Evolutionary conservation across 768 basidiomycete genomes (phyloP).

Genomic region (Kwoniella mangroviensis): DNA sequence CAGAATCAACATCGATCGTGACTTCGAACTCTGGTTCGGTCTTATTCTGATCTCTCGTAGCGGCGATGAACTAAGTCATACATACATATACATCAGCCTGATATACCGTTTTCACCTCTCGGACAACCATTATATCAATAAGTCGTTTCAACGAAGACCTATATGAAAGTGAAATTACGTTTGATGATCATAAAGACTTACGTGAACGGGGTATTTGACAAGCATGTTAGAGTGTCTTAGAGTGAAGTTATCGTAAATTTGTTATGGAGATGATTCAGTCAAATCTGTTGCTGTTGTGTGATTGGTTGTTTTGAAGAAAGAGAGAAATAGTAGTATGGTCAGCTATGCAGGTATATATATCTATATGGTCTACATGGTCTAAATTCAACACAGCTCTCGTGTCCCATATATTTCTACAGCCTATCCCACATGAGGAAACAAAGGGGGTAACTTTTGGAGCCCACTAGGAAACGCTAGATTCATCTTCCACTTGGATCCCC

Average conservation of each 20-base stretch:
- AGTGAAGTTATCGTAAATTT: neutral
- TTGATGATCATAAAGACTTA: neutral
- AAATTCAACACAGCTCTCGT: too few relatives aligned
- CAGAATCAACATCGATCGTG: slow-evolving; percentile 18
- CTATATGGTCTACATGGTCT: too few relatives aligned
- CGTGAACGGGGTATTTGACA: slow-evolving; percentile 26
- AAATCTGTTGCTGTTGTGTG: neutral
- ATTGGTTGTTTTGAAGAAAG: neutral
- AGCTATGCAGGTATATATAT: too few relatives aligned
- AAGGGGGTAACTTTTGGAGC: neutral
- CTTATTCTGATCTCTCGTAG: slow-evolving; percentile 10
- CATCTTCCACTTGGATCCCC: neutral
- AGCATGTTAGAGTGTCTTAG: neutral
- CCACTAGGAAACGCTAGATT: neutral
- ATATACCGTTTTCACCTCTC: neutral
- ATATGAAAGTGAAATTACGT: neutral
- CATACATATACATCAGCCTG: neutral
- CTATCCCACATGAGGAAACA: too few relatives aligned
- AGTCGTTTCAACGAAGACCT: neutral
- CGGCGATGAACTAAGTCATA: slow-evolving; percentile 16
- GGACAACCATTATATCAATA: neutral
- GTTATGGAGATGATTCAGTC: neutral
- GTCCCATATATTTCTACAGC: too few relatives aligned
- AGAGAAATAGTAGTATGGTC: neutral
- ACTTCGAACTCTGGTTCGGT: slow-evolving; percentile 23